These are phyloP conservation scores for Backusella westeae DNA, from an alignment of 192 early-diverging fungal species.

Conservation along the genomic window DNA sequence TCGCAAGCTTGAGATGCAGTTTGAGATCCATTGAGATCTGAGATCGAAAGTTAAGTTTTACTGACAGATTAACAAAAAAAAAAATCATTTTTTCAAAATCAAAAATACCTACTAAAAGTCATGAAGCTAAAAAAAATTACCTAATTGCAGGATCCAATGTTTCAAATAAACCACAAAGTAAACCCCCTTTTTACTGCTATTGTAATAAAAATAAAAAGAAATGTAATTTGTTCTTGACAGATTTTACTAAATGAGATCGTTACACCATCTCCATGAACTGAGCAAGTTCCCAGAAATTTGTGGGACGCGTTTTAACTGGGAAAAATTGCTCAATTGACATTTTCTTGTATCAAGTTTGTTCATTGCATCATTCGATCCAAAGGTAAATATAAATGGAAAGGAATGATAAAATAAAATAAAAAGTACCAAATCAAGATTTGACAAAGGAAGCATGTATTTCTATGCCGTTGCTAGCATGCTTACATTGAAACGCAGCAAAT, in stretches of 20 bases:
- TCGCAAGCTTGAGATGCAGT: too few species aligned
- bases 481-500: neutral
- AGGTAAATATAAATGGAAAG: neutral
- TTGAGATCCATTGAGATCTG: too few species aligned
- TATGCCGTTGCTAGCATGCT: neutral
- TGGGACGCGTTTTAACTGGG: neutral
- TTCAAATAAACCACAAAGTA: neutral
- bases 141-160: neutral
- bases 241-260: neutral
- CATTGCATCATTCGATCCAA: neutral
- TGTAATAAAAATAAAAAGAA: neutral
- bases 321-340: neutral
- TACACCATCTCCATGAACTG: neutral
- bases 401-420: neutral
- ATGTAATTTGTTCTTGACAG: neutral
- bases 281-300: neutral
- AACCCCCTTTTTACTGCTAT: neutral
- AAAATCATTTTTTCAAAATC: neutral
- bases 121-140: neutral
- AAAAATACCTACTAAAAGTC: too few species aligned
- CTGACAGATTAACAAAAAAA: neutral
- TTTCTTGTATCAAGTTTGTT: neutral
- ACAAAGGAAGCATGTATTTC: neutral
- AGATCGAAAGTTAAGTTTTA: too few species aligned
- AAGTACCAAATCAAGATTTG: too few species aligned